Evolutionary conservation across 148 eudicot species (phyloP).

Genomic region (Fagopyrum homotropicum): DNA sequence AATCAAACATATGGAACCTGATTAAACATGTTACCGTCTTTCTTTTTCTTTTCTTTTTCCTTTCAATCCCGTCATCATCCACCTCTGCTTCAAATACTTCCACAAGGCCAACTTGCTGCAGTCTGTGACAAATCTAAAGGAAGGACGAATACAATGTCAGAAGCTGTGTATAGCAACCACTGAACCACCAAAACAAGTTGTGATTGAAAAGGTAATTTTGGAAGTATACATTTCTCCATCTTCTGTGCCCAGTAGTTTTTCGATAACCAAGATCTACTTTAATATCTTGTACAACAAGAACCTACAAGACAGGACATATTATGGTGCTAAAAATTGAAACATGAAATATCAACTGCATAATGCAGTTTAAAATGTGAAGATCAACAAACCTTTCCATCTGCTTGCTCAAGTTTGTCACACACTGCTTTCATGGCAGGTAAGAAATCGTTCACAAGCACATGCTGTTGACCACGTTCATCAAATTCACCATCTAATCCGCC

Average conservation of each 20-base stretch:
- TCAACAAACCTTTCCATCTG: constrained; percentile 61
- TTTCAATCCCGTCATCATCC: constrained; percentile 23
- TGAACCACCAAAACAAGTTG: neutral
- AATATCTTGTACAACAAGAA: constrained; percentile 77
- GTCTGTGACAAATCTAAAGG: constrained; percentile 54
- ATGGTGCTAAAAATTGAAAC: neutral
- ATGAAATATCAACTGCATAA: neutral
- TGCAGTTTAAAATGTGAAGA: neutral
- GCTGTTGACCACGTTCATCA: constrained; percentile 46
- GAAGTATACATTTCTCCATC: constrained; percentile 84
- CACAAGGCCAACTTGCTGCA: constrained; percentile 72
- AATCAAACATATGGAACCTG: neutral
- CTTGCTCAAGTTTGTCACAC: constrained; percentile 85
- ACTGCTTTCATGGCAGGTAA: constrained; percentile 71
- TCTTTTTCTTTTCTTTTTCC: constrained; percentile 21
- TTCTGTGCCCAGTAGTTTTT: constrained; percentile 55
- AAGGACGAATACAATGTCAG: constrained; percentile 13
- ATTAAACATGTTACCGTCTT: constrained; percentile 25
- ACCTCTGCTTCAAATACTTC: constrained; percentile 64
- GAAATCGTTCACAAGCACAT: constrained; percentile 69
- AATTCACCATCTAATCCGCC: constrained; percentile 27
- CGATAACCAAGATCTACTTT: constrained; percentile 85
- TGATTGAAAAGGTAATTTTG: neutral
- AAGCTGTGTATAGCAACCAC: neutral
- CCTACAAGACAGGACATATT: constrained; percentile 33